Base-by-base conservation (phyloP, 306 rosid species). In the Biancaea sappan region DNA sequence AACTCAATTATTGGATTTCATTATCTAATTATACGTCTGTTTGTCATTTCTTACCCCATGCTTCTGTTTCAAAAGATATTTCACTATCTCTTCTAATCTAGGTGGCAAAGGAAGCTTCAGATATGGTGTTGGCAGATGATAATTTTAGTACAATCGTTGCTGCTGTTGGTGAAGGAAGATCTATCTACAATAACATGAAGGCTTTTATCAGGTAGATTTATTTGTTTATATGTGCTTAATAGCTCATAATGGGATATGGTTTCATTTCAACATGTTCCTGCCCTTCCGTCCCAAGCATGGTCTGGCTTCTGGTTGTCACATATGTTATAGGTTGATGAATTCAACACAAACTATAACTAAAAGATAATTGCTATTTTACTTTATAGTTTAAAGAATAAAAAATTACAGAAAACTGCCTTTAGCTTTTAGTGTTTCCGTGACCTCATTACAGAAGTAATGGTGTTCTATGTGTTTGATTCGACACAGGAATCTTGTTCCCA, bases 21-120 rank as follows among this genome's bases (percentile, higher is more conserved):
- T 77, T 32, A 24, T 70, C 26, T 14, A 31, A 69, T 28, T 2
- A 7, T 10, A 4, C 14, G 2, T n/a, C 14, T n/a, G 6, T 41
- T 21, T 50, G 13, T 0, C 66, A 35, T 63, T 35, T 38, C 41
- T 32, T 15, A 3, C 15, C 5, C 14, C 6, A 21, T 34, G 14
- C 18, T 46, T 34, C 18, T 26, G 53, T 35, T 24, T 10, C 4
- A 56, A 34, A 29, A 43, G 35, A 16, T 62, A 8, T 65, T 16
- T 25, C 13, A 25, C 56, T 32, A 44, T 25, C 29, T 47, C 28
- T 16, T 57, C 43, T 71, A 32, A 29, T 82, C 25, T 85, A 91
- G 98, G 97, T 93, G 75, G 97, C 98, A 12, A 91, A 89, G 88
- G 97, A 93, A 82, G 94, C 97, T 71, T 89, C 97, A 3, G 97